These are phyloP conservation scores for Xylariaceae sp. DNA, from an alignment of 2,329 filamentous ascomycete species.

Conservation along the genomic window DNA sequence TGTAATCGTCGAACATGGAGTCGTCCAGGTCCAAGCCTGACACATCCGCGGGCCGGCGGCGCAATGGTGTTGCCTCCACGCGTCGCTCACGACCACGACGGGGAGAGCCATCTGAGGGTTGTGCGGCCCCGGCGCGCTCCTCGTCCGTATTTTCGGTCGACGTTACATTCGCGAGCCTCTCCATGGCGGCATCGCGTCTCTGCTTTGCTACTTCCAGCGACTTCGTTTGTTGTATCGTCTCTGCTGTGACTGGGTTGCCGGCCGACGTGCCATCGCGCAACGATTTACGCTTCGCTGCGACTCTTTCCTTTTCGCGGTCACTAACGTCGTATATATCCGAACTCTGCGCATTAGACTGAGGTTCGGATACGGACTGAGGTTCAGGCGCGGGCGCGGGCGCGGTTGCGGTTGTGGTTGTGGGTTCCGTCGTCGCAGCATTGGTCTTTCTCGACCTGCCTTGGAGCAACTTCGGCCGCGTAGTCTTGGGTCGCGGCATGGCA, in stretches of 20 bases:
- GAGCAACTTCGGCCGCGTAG: constrained; percentile 27
- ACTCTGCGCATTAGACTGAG: constrained; percentile 11
- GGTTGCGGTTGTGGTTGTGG: too few species aligned
- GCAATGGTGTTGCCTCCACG: constrained; percentile 25
- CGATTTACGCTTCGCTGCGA: constrained; percentile 23
- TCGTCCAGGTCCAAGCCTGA: constrained; percentile 33
- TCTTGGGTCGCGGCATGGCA: constrained; percentile 29
- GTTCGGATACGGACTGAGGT: constrained; percentile 6
- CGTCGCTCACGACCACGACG: constrained; percentile 20
- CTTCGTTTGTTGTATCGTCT: constrained; percentile 21
- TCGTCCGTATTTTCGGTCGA: constrained; percentile 21
- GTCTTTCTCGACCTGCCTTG: constrained; percentile 20
- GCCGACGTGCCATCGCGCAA: constrained; percentile 18
- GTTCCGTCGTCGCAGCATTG: not conserved
- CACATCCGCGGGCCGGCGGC: constrained; percentile 25
- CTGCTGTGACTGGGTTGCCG: constrained; percentile 11
- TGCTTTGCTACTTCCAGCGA: constrained; percentile 23
- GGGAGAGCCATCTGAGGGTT: constrained; percentile 17
- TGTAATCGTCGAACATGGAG: constrained; percentile 31
- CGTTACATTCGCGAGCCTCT: constrained; percentile 30
- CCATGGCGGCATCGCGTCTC: constrained; percentile 30
- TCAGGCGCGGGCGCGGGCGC: constrained; percentile 4
- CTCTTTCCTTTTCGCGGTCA: constrained; percentile 30
- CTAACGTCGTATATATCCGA: constrained; percentile 32
- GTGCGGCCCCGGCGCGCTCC: constrained; percentile 13